Evolutionary conservation across 2,329 filamentous ascomycete species (phyloP).

Genomic region (Cordyceps farinosa): DNA sequence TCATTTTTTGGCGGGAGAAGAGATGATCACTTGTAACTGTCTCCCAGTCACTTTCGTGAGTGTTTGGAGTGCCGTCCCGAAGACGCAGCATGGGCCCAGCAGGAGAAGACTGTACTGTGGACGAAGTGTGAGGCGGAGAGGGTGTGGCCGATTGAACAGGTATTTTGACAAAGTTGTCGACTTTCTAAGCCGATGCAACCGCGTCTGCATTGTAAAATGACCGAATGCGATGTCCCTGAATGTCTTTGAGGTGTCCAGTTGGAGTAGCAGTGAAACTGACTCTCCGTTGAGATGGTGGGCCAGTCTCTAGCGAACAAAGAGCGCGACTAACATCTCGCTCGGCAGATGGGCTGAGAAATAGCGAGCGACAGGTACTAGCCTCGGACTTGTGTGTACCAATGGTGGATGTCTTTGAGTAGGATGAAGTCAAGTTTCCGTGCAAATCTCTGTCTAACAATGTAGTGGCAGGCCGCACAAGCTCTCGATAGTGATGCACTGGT

Average conservation of each 20-base stretch:
- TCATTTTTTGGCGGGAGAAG: background rate
- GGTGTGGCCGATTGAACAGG: constrained; percentile 23
- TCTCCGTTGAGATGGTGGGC: constrained; percentile 22
- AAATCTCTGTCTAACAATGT: background rate
- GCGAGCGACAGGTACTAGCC: constrained; percentile 8
- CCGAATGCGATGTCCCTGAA: constrained; percentile 18
- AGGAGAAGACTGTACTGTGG: background rate
- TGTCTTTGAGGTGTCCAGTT: background rate
- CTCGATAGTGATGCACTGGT: background rate
- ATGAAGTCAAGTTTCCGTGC: background rate
- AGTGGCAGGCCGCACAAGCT: background rate
- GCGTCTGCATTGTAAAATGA: constrained; percentile 37
- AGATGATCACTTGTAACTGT: constrained; percentile 33
- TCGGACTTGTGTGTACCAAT: constrained; percentile 16
- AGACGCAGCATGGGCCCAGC: background rate
- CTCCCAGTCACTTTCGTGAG: constrained; percentile 34
- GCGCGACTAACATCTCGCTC: constrained; percentile 43
- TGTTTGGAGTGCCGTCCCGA: constrained; percentile 12
- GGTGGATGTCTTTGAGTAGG: constrained; percentile 30
- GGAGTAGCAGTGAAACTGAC: background rate
- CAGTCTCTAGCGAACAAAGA: constrained; percentile 30
- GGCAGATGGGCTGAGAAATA: constrained; percentile 19
- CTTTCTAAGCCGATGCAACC: constrained; percentile 39
- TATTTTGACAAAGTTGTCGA: constrained; percentile 38
- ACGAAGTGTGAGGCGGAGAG: background rate